Base-by-base conservation (phyloP, 768 basidiomycete genomes). In the Gymnopilus dilepis region DNA sequence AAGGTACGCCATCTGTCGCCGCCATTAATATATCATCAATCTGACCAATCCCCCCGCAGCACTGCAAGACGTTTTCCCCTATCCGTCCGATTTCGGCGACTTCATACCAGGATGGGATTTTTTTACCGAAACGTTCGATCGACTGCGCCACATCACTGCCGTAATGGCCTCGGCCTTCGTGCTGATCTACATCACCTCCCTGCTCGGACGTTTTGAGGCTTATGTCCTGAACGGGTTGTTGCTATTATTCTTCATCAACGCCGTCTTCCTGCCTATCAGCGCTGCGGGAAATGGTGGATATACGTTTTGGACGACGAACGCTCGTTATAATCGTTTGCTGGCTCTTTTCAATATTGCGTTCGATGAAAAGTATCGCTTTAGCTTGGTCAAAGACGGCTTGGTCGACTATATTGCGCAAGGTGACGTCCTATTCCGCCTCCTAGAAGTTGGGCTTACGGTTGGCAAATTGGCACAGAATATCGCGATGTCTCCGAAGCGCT, bases 341-440 rank as follows among this genome's bases (percentile, higher is more conserved):
- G 58, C 72, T 12, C 72, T 83, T 12, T 78, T 79, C 59, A 67
- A 69, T 1, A 72, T 80, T n/a, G 67, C 78, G 0, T 83, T 82
- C 51, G 73, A 74, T 31, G 56, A 61, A 0, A 61, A 70, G 12
- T 78, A 77, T 59, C 72, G 78, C 31, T 61, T 72, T 12, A 72
- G 75, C 19, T 48, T 83, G 6, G 56, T 73, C 12, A 74, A 78
- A 28, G 82, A 82, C 56, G 80, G 77, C 2, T 58, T 76, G 6
- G 58, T 67, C 6, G 64, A 67, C 24, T 70, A 62, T 34, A 62
- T 84, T 4, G 60, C 60, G 17, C 48, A 69, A 21, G 79, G 82
- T 79, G 59, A 40, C 15, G 45, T 38, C 47, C 2, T 12, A 24
- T 1, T 24, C 6, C 31, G 12, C 7, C 15, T 37, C 38, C 26